These are phyloP conservation scores for Quercus agrifolia DNA, from an alignment of 306 rosid genomes.

Conservation along the genomic window DNA sequence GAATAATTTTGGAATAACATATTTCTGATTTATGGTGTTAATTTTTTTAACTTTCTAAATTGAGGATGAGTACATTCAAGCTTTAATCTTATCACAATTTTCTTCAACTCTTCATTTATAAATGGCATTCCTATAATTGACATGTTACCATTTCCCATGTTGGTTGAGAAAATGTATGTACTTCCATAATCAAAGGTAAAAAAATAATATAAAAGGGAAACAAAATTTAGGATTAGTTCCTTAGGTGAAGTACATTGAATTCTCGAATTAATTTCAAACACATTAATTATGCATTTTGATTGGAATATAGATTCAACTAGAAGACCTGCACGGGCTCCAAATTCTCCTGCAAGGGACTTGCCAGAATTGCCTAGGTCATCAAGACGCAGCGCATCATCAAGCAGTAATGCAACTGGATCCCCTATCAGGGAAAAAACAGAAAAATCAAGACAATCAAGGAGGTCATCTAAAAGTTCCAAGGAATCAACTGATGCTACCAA, in stretches of 20 bases:
- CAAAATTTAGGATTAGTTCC: too few species aligned
- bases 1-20: not conserved
- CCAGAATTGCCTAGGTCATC: constrained; percentile 49
- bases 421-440: constrained; percentile 59
- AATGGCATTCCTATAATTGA: not conserved
- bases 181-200: too few species aligned
- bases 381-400: constrained; percentile 31
- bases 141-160: not conserved
- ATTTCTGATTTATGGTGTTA: too few species aligned
- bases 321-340: constrained; percentile 14
- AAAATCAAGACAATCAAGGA: constrained; percentile 40
- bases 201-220: not conserved
- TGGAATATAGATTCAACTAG: constrained; percentile 26
- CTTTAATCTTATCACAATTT: too few species aligned
- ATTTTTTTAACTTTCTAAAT: too few species aligned
- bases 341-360: constrained; percentile 23
- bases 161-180: not conserved
- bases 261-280: not conserved
- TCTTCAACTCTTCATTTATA: not conserved
- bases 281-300: not conserved
- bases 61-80: too few species aligned
- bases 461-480: constrained; percentile 42
- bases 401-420: constrained; percentile 27
- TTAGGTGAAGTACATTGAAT: too few species aligned
- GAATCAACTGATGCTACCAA: constrained; percentile 30